Conservation (phyloP, 495 filamentous ascomycete genomes). For the Tuber aestivum region DNA sequence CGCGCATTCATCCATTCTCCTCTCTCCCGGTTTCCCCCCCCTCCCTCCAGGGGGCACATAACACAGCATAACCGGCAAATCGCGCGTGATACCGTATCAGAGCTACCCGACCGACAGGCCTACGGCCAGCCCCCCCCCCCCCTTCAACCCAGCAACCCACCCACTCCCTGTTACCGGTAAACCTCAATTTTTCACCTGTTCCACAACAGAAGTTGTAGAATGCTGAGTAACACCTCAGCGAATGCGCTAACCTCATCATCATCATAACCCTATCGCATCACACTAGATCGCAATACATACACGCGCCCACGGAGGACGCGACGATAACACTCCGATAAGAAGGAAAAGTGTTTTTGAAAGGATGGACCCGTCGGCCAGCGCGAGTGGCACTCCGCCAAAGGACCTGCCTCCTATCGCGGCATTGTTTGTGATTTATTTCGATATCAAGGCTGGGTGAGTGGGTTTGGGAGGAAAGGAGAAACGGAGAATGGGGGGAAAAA, state of each 20-base stretch:
- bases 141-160: not conserved
- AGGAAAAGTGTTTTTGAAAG: slow-evolving; percentile 9
- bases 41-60: not conserved
- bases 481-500: not conserved
- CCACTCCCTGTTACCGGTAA: not conserved
- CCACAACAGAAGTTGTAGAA: not conserved
- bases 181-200: not conserved
- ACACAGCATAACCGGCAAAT: not conserved
- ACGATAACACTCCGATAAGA: slow-evolving; percentile 12
- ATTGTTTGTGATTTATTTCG: slow-evolving; percentile 81
- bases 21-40: too few relatives aligned
- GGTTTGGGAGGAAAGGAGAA: not conserved
- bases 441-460: slow-evolving; percentile 71
- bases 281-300: not conserved
- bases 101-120: not conserved
- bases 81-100: not conserved
- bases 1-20: not conserved
- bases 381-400: slow-evolving; percentile 40
- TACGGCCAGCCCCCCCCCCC: not conserved
- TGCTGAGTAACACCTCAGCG: not conserved
- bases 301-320: not conserved
- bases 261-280: not conserved
- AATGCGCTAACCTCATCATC: not conserved
- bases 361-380: slow-evolving; percentile 14
- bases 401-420: slow-evolving; percentile 70